Base-by-base conservation (phyloP, 352 stramenopile species). In the Globisporangium orthogonon region DNA sequence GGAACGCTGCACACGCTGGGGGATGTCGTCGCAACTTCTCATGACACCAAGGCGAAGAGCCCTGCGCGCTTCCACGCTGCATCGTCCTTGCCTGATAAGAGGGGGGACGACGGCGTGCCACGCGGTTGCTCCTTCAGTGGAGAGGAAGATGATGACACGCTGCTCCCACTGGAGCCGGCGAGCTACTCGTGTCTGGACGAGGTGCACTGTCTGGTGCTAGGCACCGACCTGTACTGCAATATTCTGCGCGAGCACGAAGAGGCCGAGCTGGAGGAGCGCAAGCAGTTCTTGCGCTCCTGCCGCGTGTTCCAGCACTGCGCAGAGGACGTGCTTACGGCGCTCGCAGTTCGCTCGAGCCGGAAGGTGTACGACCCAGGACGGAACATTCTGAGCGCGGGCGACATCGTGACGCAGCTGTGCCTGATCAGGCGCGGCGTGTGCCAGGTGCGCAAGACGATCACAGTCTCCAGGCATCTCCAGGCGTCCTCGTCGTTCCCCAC, bases 351-450 rank as follows among this genome's bases (percentile, higher is more conserved):
- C 9, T 84, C 80, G 0, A 69, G 76, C 4, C 64, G 72, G 7
- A 73, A 78, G 46, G 46, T 88, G 14, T 75, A 86, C 37, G 75
- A 88, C 13, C 80, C 80, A 0, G 73, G 62, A 33, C 74, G 69
- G 41, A 69, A 86, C 17, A 67, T 85, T 0, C 51, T 90, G 53
- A 71, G 65, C 45, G 47, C 72, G n/a, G 80, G 74, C 0, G 76
- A 88, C 14, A 63, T 86, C 17, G 78, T 88, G 23, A 73, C 76
- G 44, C 73, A 87, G 60, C 72, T 90, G 15, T 82, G 67, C 46
- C 58, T 90, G 35, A 80, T 90, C 62, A 79, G 81, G 62, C 71
- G 76, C 29, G 80, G 80, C 7, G 77, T 90, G 9, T 90, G 80
- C 54, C 75, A 87, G 49, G 80, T 87, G 30, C 61, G 74, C 50